Evolutionary conservation across 1,284 basidiomycete species (phyloP).

Genomic region (Pseudozyma tsukubaensis): DNA sequence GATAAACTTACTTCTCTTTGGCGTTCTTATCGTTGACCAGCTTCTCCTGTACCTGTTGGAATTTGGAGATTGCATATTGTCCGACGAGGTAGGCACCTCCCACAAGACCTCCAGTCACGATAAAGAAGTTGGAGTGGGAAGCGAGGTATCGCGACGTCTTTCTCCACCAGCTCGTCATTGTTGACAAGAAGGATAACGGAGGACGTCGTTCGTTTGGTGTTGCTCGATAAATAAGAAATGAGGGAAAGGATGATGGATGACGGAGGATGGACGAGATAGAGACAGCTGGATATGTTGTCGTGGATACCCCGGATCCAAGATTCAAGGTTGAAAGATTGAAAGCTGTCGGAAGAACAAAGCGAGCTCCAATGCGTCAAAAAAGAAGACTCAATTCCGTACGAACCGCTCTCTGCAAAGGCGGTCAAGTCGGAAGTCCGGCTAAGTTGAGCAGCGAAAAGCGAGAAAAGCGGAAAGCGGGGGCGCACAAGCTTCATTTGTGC

Average conservation of each 20-base stretch:
- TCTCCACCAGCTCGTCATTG: conserved; percentile 50
- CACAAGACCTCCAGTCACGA: conserved; percentile 71
- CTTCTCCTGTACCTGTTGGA: conserved; percentile 79
- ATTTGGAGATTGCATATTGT: conserved; percentile 76
- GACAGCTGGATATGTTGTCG: too few relatives aligned
- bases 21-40: conserved; percentile 77
- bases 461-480: too few relatives aligned
- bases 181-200: conserved; percentile 5
- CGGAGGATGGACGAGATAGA: background rate
- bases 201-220: background rate
- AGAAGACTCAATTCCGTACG: conserved; percentile 6
- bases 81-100: conserved; percentile 79
- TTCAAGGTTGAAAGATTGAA: too few relatives aligned
- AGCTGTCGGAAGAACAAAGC: too few relatives aligned
- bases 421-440: conserved; percentile 5
- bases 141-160: conserved; percentile 44
- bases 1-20: conserved; percentile 77
- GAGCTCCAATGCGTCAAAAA: background rate
- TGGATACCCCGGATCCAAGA: too few relatives aligned
- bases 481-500: too few relatives aligned
- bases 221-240: background rate
- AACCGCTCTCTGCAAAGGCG: conserved; percentile 11
- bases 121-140: conserved; percentile 55
- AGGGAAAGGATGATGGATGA: conserved; percentile 3
- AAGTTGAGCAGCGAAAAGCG: conserved; percentile 22